These are phyloP conservation scores for Penicillium mononematosum DNA, from an alignment of 495 filamentous ascomycete genomes.

Conservation along the genomic window DNA sequence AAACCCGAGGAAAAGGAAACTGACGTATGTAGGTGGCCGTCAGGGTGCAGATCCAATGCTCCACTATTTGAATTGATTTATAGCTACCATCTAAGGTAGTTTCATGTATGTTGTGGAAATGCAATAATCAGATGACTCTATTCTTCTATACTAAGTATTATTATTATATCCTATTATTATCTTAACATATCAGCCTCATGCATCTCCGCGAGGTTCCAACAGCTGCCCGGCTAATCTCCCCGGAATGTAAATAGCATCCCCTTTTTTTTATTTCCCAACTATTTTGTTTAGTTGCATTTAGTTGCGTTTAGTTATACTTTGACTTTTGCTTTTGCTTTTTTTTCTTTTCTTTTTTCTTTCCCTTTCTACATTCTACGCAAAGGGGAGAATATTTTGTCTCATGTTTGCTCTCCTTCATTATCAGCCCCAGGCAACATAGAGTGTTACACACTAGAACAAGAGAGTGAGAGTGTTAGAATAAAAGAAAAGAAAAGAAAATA, in stretches of 20 bases:
- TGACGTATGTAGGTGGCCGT: conserved; percentile 15
- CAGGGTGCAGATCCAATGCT: conserved; percentile 4
- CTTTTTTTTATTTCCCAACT: background rate
- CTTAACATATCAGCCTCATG: conserved; percentile 7
- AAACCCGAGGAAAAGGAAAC: conserved; percentile 11
- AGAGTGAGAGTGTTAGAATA: conserved; percentile 3
- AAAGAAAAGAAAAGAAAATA: conserved; percentile 15
- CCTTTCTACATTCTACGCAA: conserved; percentile 7
- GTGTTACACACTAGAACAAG: conserved; percentile 25
- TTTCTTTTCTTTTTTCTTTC: background rate
- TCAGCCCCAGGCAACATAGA: conserved; percentile 22
- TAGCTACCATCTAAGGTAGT: background rate
- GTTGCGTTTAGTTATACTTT: background rate
- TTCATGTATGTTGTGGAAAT: background rate
- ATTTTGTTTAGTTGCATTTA: background rate
- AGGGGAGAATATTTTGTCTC: conserved; percentile 12
- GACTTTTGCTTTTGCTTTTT: conserved; percentile 8
- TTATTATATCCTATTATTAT: background rate
- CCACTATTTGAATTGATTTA: background rate
- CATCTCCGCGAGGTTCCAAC: conserved; percentile 7
- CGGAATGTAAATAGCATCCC: conserved; percentile 12
- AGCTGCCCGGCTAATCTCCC: conserved; percentile 17
- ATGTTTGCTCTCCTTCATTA: conserved; percentile 17
- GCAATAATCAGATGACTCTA: background rate
- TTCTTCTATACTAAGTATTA: background rate